Evolutionary conservation across 208 protist species (phyloP).

Genomic region (Angomonas ambiguus): DNA sequence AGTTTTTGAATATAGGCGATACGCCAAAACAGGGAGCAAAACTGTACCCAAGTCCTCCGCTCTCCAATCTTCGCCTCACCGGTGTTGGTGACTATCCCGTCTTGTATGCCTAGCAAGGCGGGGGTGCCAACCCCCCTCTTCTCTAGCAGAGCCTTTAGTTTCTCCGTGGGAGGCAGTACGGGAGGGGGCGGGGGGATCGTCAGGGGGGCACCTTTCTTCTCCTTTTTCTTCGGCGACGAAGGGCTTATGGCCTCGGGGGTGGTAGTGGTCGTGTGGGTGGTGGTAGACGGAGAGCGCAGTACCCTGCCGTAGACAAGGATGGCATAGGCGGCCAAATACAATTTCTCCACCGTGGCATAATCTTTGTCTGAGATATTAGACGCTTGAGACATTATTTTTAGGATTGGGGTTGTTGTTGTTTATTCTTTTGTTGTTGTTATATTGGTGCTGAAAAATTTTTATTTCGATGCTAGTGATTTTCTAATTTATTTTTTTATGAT

Average conservation of each 20-base stretch:
- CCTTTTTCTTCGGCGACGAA: not conserved
- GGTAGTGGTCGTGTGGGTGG: not conserved
- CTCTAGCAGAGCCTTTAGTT: not conserved
- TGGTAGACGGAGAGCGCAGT: not conserved
- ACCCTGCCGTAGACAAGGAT: not conserved
- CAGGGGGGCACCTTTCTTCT: not conserved
- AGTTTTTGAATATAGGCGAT: slow-evolving; percentile 48
- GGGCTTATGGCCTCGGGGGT: not conserved
- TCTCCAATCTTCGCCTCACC: slow-evolving; percentile 16
- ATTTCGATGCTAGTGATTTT: too few relatives aligned
- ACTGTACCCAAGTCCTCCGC: slow-evolving; percentile 58
- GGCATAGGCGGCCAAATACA: not conserved
- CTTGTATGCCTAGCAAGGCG: slow-evolving; percentile 1
- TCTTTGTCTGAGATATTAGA: slow-evolving; percentile 6
- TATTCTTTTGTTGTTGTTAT: too few relatives aligned
- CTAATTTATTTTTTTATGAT: too few relatives aligned
- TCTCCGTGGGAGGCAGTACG: not conserved
- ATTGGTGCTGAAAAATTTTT: too few relatives aligned
- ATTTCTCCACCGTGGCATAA: not conserved
- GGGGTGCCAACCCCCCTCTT: not conserved
- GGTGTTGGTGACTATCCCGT: not conserved
- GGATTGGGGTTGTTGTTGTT: too few relatives aligned
- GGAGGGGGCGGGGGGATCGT: not conserved
- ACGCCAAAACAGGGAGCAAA: slow-evolving; percentile 57
- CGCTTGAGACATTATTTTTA: too few relatives aligned